Evolutionary conservation across 352 stramenopile species (phyloP), one percentile per base, ranked within the genome.

Genomic region (Salisapilia sapeloensis): DNA sequence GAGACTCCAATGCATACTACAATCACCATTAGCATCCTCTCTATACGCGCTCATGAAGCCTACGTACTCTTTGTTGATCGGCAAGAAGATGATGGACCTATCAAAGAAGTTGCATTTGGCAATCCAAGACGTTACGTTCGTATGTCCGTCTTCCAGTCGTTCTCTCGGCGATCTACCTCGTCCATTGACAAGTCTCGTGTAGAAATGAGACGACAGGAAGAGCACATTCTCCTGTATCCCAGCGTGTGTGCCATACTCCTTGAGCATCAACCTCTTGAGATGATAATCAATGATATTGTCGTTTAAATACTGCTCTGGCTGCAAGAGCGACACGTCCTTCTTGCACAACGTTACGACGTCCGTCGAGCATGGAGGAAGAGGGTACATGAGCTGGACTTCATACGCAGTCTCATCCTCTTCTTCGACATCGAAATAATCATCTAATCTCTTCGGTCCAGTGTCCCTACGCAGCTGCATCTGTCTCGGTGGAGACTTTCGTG

Each of bases 261-360:
- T 46, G 4, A 81, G 11, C 41, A 81, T 69, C 38, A 82, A 28
- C 6, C 61, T 62, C 78, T 92, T 93, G 46, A 94, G 74, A 29
- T 89, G 90, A 38, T 91, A 92, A 40, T 94, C 79, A 42, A 94
- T 82, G 30, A 94, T 72, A 47, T 84, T 94, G 53, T 94, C 81
- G 48, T 94, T 94, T 30, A 94, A 50, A 42, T 93, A 94, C 27
- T 83, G 72, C 5, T 46, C 54, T 8, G 74, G 70, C 24, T 70
- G 58, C 13, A 86, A 34, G 3, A 70, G 48, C 9, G 37, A 47
- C 6, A 85, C 44, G 43, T 90, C 74, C 3, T 53, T 41, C 10
- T 53, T 44, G 15, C 69, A 77, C 17, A 90, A 79, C 13, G 70
- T 80, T 24, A 90, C 66, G 31, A 90, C 50, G 31, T 90, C 74